A percentile compares a stretch with the other conserved stretches of the same genome.
Conservation (phyloP, 2,329 filamentous ascomycete genomes). For the Myriangium duriaei region DNA sequence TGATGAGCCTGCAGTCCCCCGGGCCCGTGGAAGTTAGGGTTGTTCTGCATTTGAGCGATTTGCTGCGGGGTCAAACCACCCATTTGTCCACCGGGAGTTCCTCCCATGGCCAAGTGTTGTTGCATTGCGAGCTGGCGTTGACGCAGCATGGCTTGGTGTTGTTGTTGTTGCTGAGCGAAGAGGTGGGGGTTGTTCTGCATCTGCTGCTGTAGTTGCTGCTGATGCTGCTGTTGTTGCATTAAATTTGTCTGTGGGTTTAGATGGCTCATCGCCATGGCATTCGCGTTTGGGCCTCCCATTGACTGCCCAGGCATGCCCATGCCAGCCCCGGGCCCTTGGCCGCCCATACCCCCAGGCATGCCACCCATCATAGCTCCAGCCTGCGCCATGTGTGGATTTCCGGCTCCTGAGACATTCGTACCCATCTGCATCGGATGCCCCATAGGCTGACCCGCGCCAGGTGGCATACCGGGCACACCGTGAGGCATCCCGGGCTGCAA, state of each 20-base stretch:
- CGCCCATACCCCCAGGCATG: slow-evolving; percentile 28
- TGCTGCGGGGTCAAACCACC: slow-evolving; percentile 41
- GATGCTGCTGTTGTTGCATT: slow-evolving; percentile 35
- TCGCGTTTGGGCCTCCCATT: slow-evolving; percentile 40
- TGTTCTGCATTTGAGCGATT: slow-evolving; percentile 37
- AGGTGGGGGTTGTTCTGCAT: slow-evolving; percentile 39
- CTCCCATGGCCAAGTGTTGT: slow-evolving; percentile 36
- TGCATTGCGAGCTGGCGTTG: slow-evolving; percentile 21
- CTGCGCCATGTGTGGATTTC: slow-evolving; percentile 58
- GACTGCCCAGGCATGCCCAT: slow-evolving; percentile 26
- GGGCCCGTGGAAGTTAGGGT: slow-evolving; percentile 10
- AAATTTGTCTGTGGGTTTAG: slow-evolving; percentile 51
- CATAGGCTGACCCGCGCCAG: slow-evolving; percentile 58
- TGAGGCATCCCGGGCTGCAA: slow-evolving; percentile 61
- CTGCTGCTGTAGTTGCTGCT: slow-evolving; percentile 25
- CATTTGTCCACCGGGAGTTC: slow-evolving; percentile 38
- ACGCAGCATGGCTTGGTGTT: slow-evolving; percentile 26
- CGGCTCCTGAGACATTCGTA: slow-evolving; percentile 60
- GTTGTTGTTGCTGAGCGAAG: slow-evolving; percentile 20
- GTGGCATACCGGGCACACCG: slow-evolving; percentile 50
- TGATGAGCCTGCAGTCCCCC: slow-evolving; percentile 12
- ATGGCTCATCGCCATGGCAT: slow-evolving; percentile 60
- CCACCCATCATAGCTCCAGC: slow-evolving; percentile 58
- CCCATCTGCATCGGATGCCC: slow-evolving; percentile 60
- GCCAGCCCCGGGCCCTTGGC: slow-evolving; percentile 18